These are phyloP conservation scores for Amanita pallidorosea DNA, from an alignment of 768 basidiomycete genomes.

Conservation along the genomic window DNA sequence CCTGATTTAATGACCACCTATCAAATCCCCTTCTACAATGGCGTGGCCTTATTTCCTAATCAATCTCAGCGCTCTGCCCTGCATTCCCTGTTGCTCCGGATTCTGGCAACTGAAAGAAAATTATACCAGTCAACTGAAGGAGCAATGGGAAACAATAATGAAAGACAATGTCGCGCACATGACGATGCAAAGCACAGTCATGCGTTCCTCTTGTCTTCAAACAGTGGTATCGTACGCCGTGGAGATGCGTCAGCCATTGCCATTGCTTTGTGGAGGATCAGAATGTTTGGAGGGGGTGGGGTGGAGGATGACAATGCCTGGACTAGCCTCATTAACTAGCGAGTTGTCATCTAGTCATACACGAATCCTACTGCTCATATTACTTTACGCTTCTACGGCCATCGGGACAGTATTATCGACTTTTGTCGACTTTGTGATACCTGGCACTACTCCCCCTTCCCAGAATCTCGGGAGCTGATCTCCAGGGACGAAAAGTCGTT, in stretches of 20 bases:
- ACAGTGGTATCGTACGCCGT: constrained; percentile 32
- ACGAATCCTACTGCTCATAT: constrained; percentile 5
- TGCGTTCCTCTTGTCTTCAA: constrained; percentile 56
- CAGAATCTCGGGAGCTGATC: constrained; percentile 84
- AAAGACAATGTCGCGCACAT: not conserved
- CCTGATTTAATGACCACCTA: constrained; percentile 15
- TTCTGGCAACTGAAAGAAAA: constrained; percentile 38
- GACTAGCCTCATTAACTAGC: constrained; percentile 6
- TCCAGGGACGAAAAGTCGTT: constrained; percentile 88
- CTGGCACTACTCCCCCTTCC: constrained; percentile 72
- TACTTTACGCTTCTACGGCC: constrained; percentile 32
- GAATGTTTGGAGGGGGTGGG: constrained; percentile 61
- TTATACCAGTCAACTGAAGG: constrained; percentile 4
- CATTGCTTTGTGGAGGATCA: constrained; percentile 68
- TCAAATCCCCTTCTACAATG: constrained; percentile 59
- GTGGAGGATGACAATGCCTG: constrained; percentile 25
- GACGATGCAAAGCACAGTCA: constrained; percentile 45
- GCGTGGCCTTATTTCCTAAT: constrained; percentile 51
- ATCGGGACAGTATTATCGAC: constrained; percentile 33
- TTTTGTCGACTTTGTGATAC: constrained; percentile 20
- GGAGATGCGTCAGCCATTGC: constrained; percentile 57
- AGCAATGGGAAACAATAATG: not conserved
- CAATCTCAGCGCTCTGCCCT: constrained; percentile 50
- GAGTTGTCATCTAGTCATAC: constrained; percentile 5
- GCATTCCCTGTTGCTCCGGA: constrained; percentile 31